These are phyloP conservation scores for Porphyrellus cyaneotinctus DNA, from an alignment of 768 basidiomycete species.

Conservation along the genomic window DNA sequence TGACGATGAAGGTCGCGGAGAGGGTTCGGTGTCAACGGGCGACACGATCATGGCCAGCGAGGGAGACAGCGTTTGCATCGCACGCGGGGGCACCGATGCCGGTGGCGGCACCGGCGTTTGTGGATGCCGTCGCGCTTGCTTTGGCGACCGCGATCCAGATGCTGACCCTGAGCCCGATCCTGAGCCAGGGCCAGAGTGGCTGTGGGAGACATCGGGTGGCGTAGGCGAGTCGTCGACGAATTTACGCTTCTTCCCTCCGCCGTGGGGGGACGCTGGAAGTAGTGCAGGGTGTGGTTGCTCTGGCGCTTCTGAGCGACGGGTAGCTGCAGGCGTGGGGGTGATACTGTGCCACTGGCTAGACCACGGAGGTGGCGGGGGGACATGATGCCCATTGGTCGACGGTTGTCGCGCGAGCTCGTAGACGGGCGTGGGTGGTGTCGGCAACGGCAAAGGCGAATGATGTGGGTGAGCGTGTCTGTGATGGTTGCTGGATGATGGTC, in stretches of 20 bases:
- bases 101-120: constrained; percentile 32
- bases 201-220: constrained; percentile 16
- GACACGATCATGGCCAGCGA: constrained; percentile 36
- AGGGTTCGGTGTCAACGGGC: constrained; percentile 32
- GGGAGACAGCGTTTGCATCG: constrained; percentile 33
- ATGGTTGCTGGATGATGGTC: constrained; percentile 29
- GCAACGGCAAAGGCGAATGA: constrained; percentile 29
- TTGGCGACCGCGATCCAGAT: constrained; percentile 29
- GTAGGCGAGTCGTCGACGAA: constrained; percentile 33
- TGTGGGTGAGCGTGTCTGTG: constrained; percentile 29
- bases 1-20: constrained; percentile 29
- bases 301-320: constrained; percentile 25
- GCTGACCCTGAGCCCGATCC: constrained; percentile 2
- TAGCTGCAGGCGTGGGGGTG: constrained; percentile 9
- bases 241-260: constrained; percentile 33
- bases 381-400: constrained; percentile 32
- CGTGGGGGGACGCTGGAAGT: constrained; percentile 27
- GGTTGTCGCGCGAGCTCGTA: constrained; percentile 31
- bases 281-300: constrained; percentile 14
- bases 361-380: constrained; percentile 34
- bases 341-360: constrained; percentile 30
- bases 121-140: constrained; percentile 32
- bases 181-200: constrained; percentile 13
- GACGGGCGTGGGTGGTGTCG: constrained; percentile 33
- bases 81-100: constrained; percentile 24